Evolutionary conservation across 371 early-diverging fungal species (phyloP).

Genomic region (Dentiscutata heterogama): DNA sequence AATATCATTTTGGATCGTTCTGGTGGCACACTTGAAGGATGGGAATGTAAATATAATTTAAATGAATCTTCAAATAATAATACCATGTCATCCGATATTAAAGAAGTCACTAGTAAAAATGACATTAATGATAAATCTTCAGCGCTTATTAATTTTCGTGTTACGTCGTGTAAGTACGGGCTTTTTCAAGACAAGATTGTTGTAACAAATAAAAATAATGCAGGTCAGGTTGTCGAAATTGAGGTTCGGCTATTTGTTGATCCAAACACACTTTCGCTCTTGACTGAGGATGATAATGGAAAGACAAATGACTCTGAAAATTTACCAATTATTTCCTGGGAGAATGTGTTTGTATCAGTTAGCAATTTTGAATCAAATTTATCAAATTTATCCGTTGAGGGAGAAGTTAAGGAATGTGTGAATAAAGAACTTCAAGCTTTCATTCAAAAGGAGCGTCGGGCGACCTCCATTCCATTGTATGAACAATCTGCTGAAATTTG

Average conservation of each 20-base stretch:
- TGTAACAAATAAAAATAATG: constrained; percentile 78
- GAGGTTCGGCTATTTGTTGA: constrained; percentile 78
- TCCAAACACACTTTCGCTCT: constrained; percentile 49
- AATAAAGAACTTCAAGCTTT: constrained; percentile 14
- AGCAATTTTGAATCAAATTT: not conserved
- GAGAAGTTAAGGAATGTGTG: not conserved
- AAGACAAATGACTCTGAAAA: not conserved
- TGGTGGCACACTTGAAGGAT: constrained; percentile 69
- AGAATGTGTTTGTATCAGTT: constrained; percentile 32
- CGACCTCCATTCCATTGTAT: constrained; percentile 21
- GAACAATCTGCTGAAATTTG: constrained; percentile 38
- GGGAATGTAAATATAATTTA: constrained; percentile 52
- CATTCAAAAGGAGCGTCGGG: constrained; percentile 41
- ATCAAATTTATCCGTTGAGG: not conserved
- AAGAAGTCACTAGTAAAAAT: constrained; percentile 35
- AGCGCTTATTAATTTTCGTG: constrained; percentile 68
- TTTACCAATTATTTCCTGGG: constrained; percentile 32
- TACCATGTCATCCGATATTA: constrained; percentile 36
- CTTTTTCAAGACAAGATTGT: constrained; percentile 68
- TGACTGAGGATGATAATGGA: not conserved
- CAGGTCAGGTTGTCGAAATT: constrained; percentile 70
- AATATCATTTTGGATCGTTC: constrained; percentile 68
- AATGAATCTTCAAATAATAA: not conserved
- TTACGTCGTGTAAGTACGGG: constrained; percentile 69
- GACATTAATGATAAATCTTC: constrained; percentile 51